A percentile compares a stretch with the other conserved stretches of the same genome.
Conservation (phyloP, 768 basidiomycete genomes). For the Boletus fagicola region DNA sequence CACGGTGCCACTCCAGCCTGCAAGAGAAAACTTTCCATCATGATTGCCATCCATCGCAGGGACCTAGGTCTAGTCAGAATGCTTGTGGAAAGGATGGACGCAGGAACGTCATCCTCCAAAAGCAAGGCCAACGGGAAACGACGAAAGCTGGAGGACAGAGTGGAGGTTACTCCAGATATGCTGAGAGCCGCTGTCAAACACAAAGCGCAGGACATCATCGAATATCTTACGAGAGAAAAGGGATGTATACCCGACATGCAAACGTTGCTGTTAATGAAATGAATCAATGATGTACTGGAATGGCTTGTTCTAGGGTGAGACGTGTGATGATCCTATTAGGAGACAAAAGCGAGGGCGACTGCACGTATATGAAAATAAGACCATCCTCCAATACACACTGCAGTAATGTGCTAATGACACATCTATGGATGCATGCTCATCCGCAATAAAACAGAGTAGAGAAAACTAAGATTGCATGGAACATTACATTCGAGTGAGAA, state of each 20-base stretch:
- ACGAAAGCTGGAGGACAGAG: conserved; percentile 57
- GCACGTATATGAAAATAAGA: conserved; percentile 4
- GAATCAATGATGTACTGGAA: conserved; percentile 21
- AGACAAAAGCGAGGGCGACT: conserved; percentile 3
- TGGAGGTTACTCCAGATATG: conserved; percentile 55
- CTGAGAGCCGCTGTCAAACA: conserved; percentile 62
- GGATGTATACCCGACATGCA: conserved; percentile 71
- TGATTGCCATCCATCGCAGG: conserved; percentile 70
- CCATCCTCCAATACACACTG: conserved; percentile 18
- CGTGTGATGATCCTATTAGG: background rate
- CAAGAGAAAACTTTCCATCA: conserved; percentile 64
- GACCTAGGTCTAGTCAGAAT: conserved; percentile 67
- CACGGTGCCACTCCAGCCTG: conserved; percentile 67
- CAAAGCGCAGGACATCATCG: conserved; percentile 65
- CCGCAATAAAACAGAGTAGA: conserved; percentile 11
- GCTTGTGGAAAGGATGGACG: conserved; percentile 63
- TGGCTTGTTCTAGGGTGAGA: background rate
- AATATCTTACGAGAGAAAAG: conserved; percentile 70
- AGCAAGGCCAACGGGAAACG: conserved; percentile 39
- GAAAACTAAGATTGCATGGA: conserved; percentile 6
- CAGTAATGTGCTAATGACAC: conserved; percentile 17
- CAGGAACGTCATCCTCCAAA: conserved; percentile 22
- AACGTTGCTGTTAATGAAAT: conserved; percentile 48
- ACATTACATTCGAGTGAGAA: conserved; percentile 12
- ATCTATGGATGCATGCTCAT: conserved; percentile 26